Conservation (phyloP, 2,329 filamentous ascomycete species). For the Epichloe sylvatica region DNA sequence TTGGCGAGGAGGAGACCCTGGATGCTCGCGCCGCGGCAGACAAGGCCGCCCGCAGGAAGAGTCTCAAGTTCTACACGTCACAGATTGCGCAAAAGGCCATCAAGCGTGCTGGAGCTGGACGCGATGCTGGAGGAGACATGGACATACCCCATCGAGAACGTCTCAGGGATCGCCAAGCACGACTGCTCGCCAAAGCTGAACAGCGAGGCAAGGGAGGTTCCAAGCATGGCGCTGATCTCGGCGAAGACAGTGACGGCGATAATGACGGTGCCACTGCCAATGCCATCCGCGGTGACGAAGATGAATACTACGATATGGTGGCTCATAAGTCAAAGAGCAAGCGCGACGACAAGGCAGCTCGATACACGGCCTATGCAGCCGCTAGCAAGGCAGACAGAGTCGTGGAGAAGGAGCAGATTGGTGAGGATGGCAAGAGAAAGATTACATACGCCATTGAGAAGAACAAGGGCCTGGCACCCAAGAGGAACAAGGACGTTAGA, state of each 20-base stretch:
- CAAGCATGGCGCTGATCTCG: conserved; percentile 51
- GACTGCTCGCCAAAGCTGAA: conserved; percentile 80
- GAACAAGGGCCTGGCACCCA: conserved; percentile 88
- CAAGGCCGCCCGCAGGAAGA: conserved; percentile 83
- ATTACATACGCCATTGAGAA: conserved; percentile 92
- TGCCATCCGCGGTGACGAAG: conserved; percentile 43
- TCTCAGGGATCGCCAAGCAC: conserved; percentile 68
- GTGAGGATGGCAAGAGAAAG: conserved; percentile 75
- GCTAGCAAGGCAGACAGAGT: conserved; percentile 52
- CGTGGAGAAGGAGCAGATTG: conserved; percentile 54
- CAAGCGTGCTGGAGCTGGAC: conserved; percentile 60
- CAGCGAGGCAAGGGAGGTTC: conserved; percentile 57
- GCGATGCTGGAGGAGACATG: conserved; percentile 62
- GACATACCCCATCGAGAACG: conserved; percentile 85
- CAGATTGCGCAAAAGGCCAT: conserved; percentile 93
- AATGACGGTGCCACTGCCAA: conserved; percentile 40
- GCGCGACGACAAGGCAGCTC: conserved; percentile 55
- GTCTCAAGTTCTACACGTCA: conserved; percentile 91
- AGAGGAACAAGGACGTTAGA: conserved; percentile 82
- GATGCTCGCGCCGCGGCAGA: conserved; percentile 68
- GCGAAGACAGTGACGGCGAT: conserved; percentile 53
- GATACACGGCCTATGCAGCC: conserved; percentile 39
- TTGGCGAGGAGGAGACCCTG: conserved; percentile 76
- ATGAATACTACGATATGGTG: conserved; percentile 86
- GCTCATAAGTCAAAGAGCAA: conserved; percentile 55